Percentiles rank a stretch among this genome's conserved stretches.
Conservation (phyloP, 345 rosid species). For the Zanthoxylum bungeanum region DNA sequence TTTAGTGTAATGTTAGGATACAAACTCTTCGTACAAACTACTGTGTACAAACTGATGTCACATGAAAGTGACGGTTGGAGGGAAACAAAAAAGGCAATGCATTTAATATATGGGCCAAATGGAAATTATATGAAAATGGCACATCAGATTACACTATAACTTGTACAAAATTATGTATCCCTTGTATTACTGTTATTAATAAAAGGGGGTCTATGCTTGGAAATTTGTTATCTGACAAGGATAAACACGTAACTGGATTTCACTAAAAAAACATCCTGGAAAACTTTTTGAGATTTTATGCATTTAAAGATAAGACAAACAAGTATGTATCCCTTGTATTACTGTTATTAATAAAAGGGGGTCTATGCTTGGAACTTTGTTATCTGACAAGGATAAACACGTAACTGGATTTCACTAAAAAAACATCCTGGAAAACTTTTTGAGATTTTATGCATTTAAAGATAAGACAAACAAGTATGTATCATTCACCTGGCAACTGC, state of each 20-base stretch:
- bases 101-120: neutral
- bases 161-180: neutral
- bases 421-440: neutral
- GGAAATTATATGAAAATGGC: too few species aligned
- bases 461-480: neutral
- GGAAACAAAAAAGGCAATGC: neutral
- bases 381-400: too few species aligned
- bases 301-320: neutral
- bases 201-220: neutral
- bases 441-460: neutral
- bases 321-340: neutral
- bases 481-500: conserved; percentile 90
- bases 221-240: neutral
- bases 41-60: neutral
- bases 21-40: neutral
- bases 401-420: neutral
- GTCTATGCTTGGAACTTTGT: neutral
- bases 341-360: too few species aligned
- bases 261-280: neutral
- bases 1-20: neutral
- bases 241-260: neutral
- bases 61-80: neutral
- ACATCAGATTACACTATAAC: too few species aligned
- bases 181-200: neutral
- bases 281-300: neutral